phyloP scores from a whole-genome alignment of 116 monocot species.

The Thalassia testudinum region DNA sequence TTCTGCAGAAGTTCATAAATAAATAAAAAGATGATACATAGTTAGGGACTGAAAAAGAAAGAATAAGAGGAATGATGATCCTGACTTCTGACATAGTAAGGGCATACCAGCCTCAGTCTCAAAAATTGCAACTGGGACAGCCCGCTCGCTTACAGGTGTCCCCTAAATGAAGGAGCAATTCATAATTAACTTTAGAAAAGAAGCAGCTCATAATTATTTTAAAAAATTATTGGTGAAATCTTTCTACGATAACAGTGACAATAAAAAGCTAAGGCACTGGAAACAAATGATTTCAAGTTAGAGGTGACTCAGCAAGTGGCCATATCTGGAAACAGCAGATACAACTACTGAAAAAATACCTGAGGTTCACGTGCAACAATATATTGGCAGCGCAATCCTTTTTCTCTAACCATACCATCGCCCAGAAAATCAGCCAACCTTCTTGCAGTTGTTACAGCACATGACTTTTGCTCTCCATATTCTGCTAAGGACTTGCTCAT shows the following conservation, averaged over 20 bases:
- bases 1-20: slow-evolving; percentile 21
- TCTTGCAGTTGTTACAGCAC: slow-evolving; percentile 94
- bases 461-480: slow-evolving; percentile 95
- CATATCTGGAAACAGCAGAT: too few species aligned
- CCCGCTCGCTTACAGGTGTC: slow-evolving; percentile 93
- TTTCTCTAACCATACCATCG: slow-evolving; percentile 96
- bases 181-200: background rate
- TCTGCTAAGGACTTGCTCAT: slow-evolving; percentile 98
- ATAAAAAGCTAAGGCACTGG: background rate
- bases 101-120: slow-evolving; percentile 80
- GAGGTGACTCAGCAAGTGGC: too few species aligned
- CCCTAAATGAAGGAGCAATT: slow-evolving; percentile 26
- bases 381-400: slow-evolving; percentile 87
- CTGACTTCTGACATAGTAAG: too few species aligned
- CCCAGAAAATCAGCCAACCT: slow-evolving; percentile 98
- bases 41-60: too few species aligned
- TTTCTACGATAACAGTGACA: too few species aligned
- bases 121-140: slow-evolving; percentile 91
- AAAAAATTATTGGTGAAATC: too few species aligned
- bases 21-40: too few species aligned
- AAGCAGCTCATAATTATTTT: background rate
- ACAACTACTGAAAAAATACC: slow-evolving; percentile 13
- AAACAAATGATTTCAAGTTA: background rate
- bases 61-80: too few species aligned
- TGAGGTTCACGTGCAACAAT: slow-evolving; percentile 88